Base-by-base conservation (phyloP, 768 basidiomycete genomes). In the Auricularia sp. region DNA sequence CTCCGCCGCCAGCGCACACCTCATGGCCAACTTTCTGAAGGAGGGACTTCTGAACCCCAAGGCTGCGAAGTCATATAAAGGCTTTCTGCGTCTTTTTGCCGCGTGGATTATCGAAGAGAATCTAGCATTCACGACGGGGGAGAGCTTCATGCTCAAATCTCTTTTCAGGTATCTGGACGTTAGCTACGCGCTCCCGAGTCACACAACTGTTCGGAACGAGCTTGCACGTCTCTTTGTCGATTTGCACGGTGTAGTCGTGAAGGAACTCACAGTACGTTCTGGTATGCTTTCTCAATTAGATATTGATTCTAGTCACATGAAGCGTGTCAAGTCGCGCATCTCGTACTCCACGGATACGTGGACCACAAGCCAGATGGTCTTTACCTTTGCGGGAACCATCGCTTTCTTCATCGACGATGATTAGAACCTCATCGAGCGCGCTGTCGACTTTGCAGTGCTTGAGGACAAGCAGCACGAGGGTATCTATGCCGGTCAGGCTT, bases 401-500 rank as follows among this genome's bases (percentile, higher is more conserved):
- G 69, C 62, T 1, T 44, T 39, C 45, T 71, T 66, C 42, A 67
- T 71, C 45, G 62, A 69, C 54, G 63, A 71, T 18, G 68, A 69
- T 61, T 71, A 68, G 70, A 37, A 66, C 39, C 47, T 71, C 0
- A 35, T 66, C 29, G 67, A 69, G 58, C 65, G 65, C 3, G 33
- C 69, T 0, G 63, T 71, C 16, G 68, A 69, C 36, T 71, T 71
- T 62, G 63, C 45, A 13, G 62, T 54, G 10, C 62, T 71, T 16
- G 64, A 62, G 16, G 67, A 67, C 24, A 44, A 71, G n/a, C 68
- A 70, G 33, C 70, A 71, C 45, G 34, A 66, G 47, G 79, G 78
- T 1, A 59, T 71, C 10, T 67, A 73, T 68, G 74, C 69, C 4
- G 77, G 69, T 2, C 67, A 71, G 62, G 76, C 71, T 7, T 74